These are phyloP conservation scores for Fraxinus velutina DNA, from an alignment of 305 asterid species.

Conservation along the genomic window DNA sequence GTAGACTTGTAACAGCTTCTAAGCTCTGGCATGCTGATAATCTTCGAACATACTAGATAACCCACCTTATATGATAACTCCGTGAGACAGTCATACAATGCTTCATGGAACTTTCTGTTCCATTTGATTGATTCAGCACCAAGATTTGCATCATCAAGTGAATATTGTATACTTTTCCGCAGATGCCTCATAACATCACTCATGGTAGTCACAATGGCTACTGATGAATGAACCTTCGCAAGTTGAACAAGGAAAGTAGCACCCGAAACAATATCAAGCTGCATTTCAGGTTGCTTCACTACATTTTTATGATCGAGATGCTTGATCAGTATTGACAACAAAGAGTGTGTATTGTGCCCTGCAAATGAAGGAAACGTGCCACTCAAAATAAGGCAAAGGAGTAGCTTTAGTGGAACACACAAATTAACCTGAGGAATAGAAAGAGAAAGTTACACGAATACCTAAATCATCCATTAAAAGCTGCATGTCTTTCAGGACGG, in stretches of 20 bases:
- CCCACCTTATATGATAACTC: slow-evolving; percentile 82
- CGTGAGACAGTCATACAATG: slow-evolving; percentile 79
- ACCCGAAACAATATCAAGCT: slow-evolving; percentile 83
- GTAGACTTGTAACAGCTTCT: background rate
- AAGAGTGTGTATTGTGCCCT: slow-evolving; percentile 82
- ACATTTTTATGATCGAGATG: slow-evolving; percentile 95
- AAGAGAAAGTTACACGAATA: slow-evolving; percentile 24
- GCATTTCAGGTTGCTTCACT: slow-evolving; percentile 82
- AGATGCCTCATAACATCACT: slow-evolving; percentile 87
- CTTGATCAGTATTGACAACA: slow-evolving; percentile 79
- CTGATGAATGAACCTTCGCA: slow-evolving; percentile 65
- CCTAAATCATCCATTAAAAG: slow-evolving; percentile 82
- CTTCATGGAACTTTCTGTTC: slow-evolving; percentile 71
- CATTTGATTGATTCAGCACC: slow-evolving; percentile 69
- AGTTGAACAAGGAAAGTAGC: slow-evolving; percentile 64
- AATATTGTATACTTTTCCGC: slow-evolving; percentile 79
- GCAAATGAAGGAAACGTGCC: slow-evolving; percentile 13
- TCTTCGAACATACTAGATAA: slow-evolving; percentile 4
- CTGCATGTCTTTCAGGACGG: slow-evolving; percentile 91
- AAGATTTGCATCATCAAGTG: slow-evolving; percentile 67
- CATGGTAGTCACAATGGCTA: slow-evolving; percentile 76
- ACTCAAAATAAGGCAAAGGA: slow-evolving; percentile 19
- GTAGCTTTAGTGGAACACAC: background rate
- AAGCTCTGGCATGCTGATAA: background rate
- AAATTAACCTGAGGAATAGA: background rate